These are phyloP conservation scores for Chloromonas sp. DNA, from an alignment of 163 green algal species.

Conservation along the genomic window DNA sequence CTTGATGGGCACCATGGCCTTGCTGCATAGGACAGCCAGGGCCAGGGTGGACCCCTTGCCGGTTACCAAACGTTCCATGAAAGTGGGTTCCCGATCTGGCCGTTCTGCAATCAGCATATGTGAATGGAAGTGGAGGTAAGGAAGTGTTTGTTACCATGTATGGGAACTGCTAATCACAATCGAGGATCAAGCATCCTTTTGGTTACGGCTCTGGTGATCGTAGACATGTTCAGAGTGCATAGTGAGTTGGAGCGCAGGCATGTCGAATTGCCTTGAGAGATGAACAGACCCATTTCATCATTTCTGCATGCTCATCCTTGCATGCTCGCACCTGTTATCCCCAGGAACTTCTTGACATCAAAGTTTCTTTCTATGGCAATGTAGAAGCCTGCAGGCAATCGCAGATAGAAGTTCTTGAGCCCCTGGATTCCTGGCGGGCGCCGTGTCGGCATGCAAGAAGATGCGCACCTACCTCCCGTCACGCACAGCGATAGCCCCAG, in stretches of 20 bases:
- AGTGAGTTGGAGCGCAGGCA: too few relatives aligned
- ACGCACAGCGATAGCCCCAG: constrained; percentile 34
- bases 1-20: constrained; percentile 40
- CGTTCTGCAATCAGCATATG: constrained; percentile 14
- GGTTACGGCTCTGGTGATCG: too few relatives aligned
- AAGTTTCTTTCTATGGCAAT: constrained; percentile 38
- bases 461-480: constrained; percentile 25
- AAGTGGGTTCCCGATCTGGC: constrained; percentile 19
- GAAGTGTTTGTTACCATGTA: too few relatives aligned
- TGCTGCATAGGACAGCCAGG: constrained; percentile 43
- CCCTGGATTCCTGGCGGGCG: neutral
- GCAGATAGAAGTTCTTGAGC: neutral
- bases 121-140: too few relatives aligned
- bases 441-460: neutral
- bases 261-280: too few relatives aligned
- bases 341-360: constrained; percentile 34
- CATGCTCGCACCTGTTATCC: constrained; percentile 17
- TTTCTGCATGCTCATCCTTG: neutral
- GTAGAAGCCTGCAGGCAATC: constrained; percentile 36
- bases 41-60: constrained; percentile 38
- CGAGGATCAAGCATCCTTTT: too few relatives aligned
- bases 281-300: too few relatives aligned
- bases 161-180: too few relatives aligned
- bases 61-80: constrained; percentile 25
- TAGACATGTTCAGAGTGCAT: too few relatives aligned